Evolutionary conservation across 768 basidiomycete species (phyloP), one percentile per base, ranked within the genome.

Genomic region (Russula ochroleuca): DNA sequence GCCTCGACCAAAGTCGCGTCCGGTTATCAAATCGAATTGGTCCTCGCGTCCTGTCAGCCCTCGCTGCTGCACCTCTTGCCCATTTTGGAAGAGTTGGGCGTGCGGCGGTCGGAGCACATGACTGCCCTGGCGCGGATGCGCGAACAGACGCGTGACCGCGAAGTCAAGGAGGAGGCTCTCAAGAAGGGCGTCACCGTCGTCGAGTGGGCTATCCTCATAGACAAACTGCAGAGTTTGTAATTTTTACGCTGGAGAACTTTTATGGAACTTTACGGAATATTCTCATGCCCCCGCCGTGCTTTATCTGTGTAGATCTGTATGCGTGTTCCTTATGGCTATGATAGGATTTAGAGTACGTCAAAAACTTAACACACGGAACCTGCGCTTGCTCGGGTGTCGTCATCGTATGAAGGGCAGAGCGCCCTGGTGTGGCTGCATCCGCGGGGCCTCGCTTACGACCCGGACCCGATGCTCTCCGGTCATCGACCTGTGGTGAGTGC

Each of bases 161-260:
- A 89, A 71, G 78, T 90, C 52, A 86, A 80, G 73, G 85, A 87
- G 68, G 85, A 85, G 67, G 88, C 87, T 59, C 70, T 90, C 73
- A 82, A 75, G 70, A 76, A 81, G 68, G 88, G 88, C 1, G 77
- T 90, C 55, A 88, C 87, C 0, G 78, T 88, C 11, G 77, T 90
- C 74, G 88, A 90, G 69, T 90, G 88, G 88, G 88, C 88, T 23
- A 86, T 90, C 69, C 76, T 90, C 68, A 73, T 90, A 62, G 88
- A 90, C 73, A 83, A 76, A 69, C 71, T 88, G 66, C 82, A 81
- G 65, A 75, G 70, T 41, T 66, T 76, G 61, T 78, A 51, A 40
- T 68, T 48, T 40, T 37, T 41, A 28, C 28, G 28, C 5, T 2
- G 28, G 28, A 28, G 28, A 28, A 35, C 35, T 7, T 35, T 31